Base-by-base conservation (phyloP, 192 early-diverging fungal species). In the Obelidium mucronatum region DNA sequence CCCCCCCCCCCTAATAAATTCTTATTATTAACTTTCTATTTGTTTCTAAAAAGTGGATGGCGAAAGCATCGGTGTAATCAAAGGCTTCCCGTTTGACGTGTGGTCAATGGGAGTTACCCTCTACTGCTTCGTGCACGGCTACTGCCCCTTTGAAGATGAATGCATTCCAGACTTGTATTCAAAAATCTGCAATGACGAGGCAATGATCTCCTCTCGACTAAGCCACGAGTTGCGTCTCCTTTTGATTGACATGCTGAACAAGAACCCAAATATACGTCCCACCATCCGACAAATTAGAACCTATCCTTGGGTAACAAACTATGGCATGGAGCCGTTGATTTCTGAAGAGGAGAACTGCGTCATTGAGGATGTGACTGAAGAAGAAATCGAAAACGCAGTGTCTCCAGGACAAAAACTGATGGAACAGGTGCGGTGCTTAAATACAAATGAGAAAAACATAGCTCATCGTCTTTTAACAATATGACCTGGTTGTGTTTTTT, bases 81-180 rank as follows among this genome's bases (percentile, higher is more conserved):
- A 73, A 31, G 87, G 89, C 6, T 84, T 80, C 33, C 78, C 83
- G 1, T 58, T 87, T 15, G 88, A 90, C 76, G 82, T 90, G 6
- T 90, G 89, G 89, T 73, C 87, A 0, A 78, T 90, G 19, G 89
- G 89, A 2, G 86, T 87, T 19, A 89, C 88, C 6, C 79, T 89
- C 34, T 89, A 82, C 65, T 88, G 85, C 66, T 76, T 89, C 35
- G 82, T 88, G 0, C 88, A 89, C 74, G 88, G 88, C 6, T 73
- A 74, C 52, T 78, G 80, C 13, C 88, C 88, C 17, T 89, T 85
- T 64, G 76, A 80, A 55, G 85, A 88, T 37, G 80, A 82, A 2
- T 78, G 74, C 70, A 40, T 78, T 35, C 40, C 84, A 13, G 54
- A 52, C 3, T 75, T 89, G 5, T 83, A 80, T 69, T 37, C 69